Evolutionary conservation across 352 stramenopile species (phyloP), one percentile per base, ranked within the genome.

Genomic region (Globisporangium megalacanthum): DNA sequence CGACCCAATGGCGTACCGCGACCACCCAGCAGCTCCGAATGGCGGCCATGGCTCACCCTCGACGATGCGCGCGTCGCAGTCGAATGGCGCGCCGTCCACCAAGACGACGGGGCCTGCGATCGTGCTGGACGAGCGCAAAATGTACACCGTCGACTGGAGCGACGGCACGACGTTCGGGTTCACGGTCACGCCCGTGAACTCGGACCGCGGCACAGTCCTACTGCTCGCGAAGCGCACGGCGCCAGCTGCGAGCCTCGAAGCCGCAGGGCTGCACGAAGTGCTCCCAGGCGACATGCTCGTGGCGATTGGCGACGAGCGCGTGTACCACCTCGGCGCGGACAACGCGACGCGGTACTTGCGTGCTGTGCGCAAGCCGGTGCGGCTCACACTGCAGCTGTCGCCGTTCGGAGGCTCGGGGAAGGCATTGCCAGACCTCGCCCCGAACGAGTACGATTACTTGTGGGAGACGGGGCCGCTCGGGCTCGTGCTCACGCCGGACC

Each of bases 371-470:
- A 93, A 91, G 61, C 83, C 83, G 45, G 77, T 93, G 55, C 69
- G 66, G 1, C 54, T 93, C 11, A 88, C 73, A 42, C 56, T 93
- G 42, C 83, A 93, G 58, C 52, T 88, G 10, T 85, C 72, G 9
- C 80, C 80, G 5, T 89, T 83, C 59, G 73, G 76, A 33, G 49
- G 57, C n/a, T 49, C 68, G 14, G 65, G 68, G 17, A 80, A 85
- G 49, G 68, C 72, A 47, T 58, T 90, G 14, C 77, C 80, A 0
- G 66, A 75, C 33, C 58, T 85, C 7, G 78, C 80, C 37, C 69
- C 80, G 39, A 91, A 93, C 48, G 83, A 93, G 60, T 93, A 88
- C 70, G 76, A 87, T 58, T 93, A 89, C 58, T 37, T 80, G 20
- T 93, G 83, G 83, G 72, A 88, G 58, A 75, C 71, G 0, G 83